phyloP scores from a whole-genome alignment of 768 basidiomycete genomes.

The Rhodotorula diobovata region DNA sequence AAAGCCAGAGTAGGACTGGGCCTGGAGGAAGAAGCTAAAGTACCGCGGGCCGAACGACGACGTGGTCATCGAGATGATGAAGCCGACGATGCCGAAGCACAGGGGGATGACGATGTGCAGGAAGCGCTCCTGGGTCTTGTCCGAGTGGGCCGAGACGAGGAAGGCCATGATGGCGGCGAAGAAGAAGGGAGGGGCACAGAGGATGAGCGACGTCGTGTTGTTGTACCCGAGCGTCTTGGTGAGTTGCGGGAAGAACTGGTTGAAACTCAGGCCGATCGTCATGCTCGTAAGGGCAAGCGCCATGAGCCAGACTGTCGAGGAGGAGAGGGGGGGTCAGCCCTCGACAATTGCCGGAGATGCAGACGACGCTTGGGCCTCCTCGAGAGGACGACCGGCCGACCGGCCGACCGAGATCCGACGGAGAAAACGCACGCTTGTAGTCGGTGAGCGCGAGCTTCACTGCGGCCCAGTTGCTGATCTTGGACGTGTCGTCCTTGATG shows the following conservation, averaged over 20 bases:
- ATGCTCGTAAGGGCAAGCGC: constrained; percentile 20
- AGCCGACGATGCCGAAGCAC: constrained; percentile 62
- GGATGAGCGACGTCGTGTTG: constrained; percentile 43
- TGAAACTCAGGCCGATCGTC: constrained; percentile 23
- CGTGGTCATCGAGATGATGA: constrained; percentile 61
- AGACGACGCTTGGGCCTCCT: no score
- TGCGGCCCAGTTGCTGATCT: constrained; percentile 9
- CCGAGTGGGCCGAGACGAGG: constrained; percentile 56
- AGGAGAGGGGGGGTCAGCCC: neutral
- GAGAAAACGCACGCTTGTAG: constrained; percentile 24
- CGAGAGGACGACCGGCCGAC: no score
- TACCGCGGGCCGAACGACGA: constrained; percentile 49
- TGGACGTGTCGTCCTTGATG: constrained; percentile 37
- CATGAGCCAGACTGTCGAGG: constrained; percentile 18
- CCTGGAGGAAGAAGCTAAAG: constrained; percentile 43
- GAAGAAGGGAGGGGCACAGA: constrained; percentile 45
- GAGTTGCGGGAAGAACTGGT: constrained; percentile 22
- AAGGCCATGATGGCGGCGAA: constrained; percentile 37
- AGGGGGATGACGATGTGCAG: constrained; percentile 60
- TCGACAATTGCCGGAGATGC: no score
- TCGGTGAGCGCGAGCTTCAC: constrained; percentile 28
- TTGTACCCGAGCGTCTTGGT: constrained; percentile 44
- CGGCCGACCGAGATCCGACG: neutral
- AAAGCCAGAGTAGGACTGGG: constrained; percentile 67
- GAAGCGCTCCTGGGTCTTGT: constrained; percentile 65